Evolutionary conservation across 2,329 filamentous ascomycete species (phyloP).

Genomic region (Aspergillus versicolor): DNA sequence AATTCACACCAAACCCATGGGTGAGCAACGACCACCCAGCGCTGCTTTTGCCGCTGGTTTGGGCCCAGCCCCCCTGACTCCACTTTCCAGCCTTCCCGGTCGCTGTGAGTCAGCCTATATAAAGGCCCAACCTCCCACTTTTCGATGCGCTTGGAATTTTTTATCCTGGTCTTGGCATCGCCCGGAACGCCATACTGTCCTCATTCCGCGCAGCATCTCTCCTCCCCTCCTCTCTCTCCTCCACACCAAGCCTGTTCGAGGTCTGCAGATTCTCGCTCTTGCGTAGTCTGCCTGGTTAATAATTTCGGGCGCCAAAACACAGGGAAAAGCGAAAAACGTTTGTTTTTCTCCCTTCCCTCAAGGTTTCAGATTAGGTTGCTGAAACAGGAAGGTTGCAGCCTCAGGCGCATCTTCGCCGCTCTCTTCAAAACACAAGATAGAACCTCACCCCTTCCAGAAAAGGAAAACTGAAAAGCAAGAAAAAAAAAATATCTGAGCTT

Average conservation of each 20-base stretch:
- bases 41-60: constrained; percentile 39
- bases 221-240: constrained; percentile 24
- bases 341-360: constrained; percentile 11
- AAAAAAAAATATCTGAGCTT: constrained; percentile 18
- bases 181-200: constrained; percentile 32
- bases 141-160: constrained; percentile 28
- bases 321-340: constrained; percentile 14
- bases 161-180: constrained; percentile 42
- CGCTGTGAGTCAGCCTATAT: constrained; percentile 40
- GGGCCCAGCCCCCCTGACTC: constrained; percentile 28
- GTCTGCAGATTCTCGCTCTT: constrained; percentile 19
- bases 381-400: constrained; percentile 26
- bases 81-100: neutral
- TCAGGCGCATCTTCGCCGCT: constrained; percentile 26
- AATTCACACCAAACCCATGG: constrained; percentile 23
- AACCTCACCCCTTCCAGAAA: constrained; percentile 21
- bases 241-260: constrained; percentile 18
- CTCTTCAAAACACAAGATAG: constrained; percentile 26
- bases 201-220: constrained; percentile 29
- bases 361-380: constrained; percentile 21
- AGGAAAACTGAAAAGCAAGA: constrained; percentile 21
- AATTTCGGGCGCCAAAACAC: constrained; percentile 18
- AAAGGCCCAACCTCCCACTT: constrained; percentile 41
- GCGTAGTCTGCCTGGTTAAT: constrained; percentile 17
- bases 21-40: constrained; percentile 8